Conservation (phyloP, 192 early-diverging fungal genomes). For the Linnemannia schmuckeri region DNA sequence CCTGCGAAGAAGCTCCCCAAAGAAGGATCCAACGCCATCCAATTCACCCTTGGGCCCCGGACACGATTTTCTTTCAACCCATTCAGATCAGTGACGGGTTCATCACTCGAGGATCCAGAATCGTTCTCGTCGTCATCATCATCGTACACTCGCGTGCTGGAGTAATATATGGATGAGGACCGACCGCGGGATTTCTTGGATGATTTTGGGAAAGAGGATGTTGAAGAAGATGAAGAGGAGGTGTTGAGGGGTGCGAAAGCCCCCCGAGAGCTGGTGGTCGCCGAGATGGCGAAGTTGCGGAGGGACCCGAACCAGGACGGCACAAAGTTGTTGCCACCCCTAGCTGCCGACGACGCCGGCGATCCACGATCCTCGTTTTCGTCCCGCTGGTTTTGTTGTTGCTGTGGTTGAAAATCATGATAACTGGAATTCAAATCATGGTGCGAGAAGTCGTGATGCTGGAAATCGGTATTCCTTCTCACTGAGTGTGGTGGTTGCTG, state of each 20-base stretch:
- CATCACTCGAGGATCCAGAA: conserved; percentile 13
- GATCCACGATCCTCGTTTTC: not conserved
- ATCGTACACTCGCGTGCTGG: not conserved
- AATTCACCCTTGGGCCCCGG: conserved; percentile 32
- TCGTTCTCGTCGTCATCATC: conserved; percentile 26
- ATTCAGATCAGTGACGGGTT: conserved; percentile 40
- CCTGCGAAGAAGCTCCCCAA: conserved; percentile 28
- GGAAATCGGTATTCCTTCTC: not conserved
- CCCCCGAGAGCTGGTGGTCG: conserved; percentile 34
- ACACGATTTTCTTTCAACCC: conserved; percentile 47
- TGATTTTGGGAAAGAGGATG: conserved; percentile 9
- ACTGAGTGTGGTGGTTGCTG: not conserved
- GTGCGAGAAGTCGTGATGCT: not conserved
- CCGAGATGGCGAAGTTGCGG: conserved; percentile 41
- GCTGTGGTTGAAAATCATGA: not conserved
- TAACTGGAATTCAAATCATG: not conserved
- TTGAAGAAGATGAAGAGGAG: conserved; percentile 14
- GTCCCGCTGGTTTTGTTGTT: not conserved
- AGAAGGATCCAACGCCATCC: conserved; percentile 37
- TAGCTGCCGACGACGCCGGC: no score
- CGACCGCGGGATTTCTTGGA: conserved; percentile 23
- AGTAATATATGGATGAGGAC: conserved; percentile 46
- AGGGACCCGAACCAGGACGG: conserved; percentile 51
- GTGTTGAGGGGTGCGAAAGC: conserved; percentile 29
- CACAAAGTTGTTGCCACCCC: not conserved